Conservation (phyloP, 345 rosid genomes). For the Linum tenue region DNA sequence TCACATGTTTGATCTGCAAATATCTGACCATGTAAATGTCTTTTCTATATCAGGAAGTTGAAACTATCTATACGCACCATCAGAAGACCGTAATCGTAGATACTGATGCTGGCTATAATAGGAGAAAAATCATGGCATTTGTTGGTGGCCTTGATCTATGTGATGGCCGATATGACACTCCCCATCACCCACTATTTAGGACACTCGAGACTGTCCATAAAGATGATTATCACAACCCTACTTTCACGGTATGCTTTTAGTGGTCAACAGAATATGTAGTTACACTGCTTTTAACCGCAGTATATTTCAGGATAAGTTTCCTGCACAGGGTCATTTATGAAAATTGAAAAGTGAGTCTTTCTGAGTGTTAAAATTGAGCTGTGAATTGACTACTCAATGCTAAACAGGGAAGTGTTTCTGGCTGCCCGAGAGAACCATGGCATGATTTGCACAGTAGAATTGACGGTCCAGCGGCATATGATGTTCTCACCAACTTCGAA, state of each 20-base stretch:
- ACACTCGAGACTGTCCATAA: constrained; percentile 64
- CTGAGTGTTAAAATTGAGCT: too few relatives aligned
- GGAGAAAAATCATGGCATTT: constrained; percentile 82
- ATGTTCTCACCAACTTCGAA: constrained; percentile 82
- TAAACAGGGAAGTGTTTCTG: constrained; percentile 50
- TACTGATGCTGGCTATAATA: constrained; percentile 68
- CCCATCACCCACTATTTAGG: constrained; percentile 70
- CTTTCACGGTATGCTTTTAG: constrained; percentile 50
- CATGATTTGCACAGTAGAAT: constrained; percentile 88
- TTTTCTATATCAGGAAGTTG: constrained; percentile 60
- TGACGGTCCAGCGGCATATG: constrained; percentile 98
- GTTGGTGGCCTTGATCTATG: constrained; percentile 97
- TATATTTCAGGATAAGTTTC: not conserved
- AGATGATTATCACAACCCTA: constrained; percentile 90
- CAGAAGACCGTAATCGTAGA: constrained; percentile 89
- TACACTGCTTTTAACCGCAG: constrained; percentile 4
- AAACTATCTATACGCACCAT: constrained; percentile 89
- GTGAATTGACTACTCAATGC: not conserved
- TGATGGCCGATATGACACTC: constrained; percentile 86
- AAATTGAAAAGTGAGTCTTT: too few relatives aligned
- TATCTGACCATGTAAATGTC: constrained; percentile 5
- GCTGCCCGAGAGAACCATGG: constrained; percentile 94
- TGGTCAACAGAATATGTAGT: constrained; percentile 7
- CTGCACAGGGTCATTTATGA: not conserved
- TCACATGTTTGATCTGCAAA: constrained; percentile 1